Evolutionary conservation across 1,284 basidiomycete species (phyloP), one percentile per base, ranked within the genome.

Genomic region (Cryptococcus deneoformans): DNA sequence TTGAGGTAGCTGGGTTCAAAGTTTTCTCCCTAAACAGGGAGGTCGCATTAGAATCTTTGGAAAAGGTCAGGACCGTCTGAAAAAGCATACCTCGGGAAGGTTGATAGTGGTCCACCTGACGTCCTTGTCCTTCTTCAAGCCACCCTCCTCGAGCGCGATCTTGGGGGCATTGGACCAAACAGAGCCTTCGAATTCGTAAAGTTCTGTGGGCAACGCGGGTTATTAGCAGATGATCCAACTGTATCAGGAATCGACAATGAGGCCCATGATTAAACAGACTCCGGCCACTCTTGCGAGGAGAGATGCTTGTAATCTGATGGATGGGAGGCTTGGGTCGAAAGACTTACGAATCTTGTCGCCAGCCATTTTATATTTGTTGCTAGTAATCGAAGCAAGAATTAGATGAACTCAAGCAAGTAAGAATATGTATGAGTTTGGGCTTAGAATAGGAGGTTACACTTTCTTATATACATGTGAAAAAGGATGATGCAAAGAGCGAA

Each of bases 1-100:
- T 81, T 80, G 56, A 86, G 64, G 72, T 83, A 86, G 7, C 79
- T 75, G 9, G 86, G 85, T 40, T 77, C 75, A 64, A 87, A 87
- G 76, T 88, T 88, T 61, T 81, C 82, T 40, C 85, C 85, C 57
- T 84, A 47, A 0, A 35, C 6, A 40, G 20, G 38, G 38, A 36
- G 40, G 36, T 36, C 14, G 9, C 46, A 20, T 14, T 43, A 43
- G 43, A 14, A 44, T 10, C n/a, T n/a, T 4, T 2, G 46, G 38
- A n/a, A 14, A 20, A 20, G 34, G 36, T 12, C 36, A 14, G 24
- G 14, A 5, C 5, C 29, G 29, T 29, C 3, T 16, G 36, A 2
- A 4, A 24, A 34, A 10, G 62, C 68, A 50, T 47, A 73, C 72
- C 60, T 72, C 66, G 46, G 65, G 64, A 37, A 74, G 70, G 62